Conservation (phyloP, 108 stramenopile species). For the Skeletonema potamos region DNA sequence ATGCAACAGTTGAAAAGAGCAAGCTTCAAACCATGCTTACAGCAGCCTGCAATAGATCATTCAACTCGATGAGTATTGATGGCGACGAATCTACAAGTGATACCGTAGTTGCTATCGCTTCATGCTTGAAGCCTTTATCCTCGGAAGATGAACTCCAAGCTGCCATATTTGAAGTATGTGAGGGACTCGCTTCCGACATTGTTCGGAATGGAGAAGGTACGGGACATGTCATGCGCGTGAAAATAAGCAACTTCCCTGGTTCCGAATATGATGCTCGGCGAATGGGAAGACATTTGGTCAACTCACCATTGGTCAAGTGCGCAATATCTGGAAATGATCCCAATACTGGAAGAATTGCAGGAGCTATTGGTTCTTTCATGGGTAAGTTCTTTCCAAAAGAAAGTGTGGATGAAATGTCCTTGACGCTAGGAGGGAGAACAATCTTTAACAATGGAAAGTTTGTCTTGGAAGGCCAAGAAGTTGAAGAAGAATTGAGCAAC, state of each 20-base stretch:
- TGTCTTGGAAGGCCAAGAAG: slow-evolving; percentile 86
- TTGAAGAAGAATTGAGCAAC: slow-evolving; percentile 85
- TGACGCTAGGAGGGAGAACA: slow-evolving; percentile 84
- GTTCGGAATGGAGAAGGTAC: slow-evolving; percentile 99
- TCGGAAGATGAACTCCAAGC: slow-evolving; percentile 75
- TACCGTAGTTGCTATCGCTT: slow-evolving; percentile 84
- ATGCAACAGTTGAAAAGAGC: slow-evolving; percentile 72
- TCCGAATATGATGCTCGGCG: slow-evolving; percentile 79
- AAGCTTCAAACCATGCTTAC: slow-evolving; percentile 75
- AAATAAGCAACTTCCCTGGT: slow-evolving; percentile 83
- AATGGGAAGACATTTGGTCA: slow-evolving; percentile 91
- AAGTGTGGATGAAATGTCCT: slow-evolving; percentile 59
- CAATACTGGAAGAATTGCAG: slow-evolving; percentile 97
- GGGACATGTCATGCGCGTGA: slow-evolving; percentile 91
- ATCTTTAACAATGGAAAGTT: slow-evolving; percentile 94
- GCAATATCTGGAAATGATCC: slow-evolving; percentile 97
- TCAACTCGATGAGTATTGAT: slow-evolving; percentile 96
- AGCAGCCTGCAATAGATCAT: slow-evolving; percentile 72
- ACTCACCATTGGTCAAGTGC: slow-evolving; percentile 95
- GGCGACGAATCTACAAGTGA: slow-evolving; percentile 96
- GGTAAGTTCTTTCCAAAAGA: slow-evolving; percentile 78
- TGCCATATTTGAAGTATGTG: slow-evolving; percentile 75
- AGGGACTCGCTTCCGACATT: slow-evolving; percentile 88
- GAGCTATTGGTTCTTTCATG: slow-evolving; percentile 92
- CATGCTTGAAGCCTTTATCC: slow-evolving; percentile 58